These are phyloP conservation scores for Botryotinia calthae DNA, from an alignment of 2,329 filamentous ascomycete species.

Conservation along the genomic window DNA sequence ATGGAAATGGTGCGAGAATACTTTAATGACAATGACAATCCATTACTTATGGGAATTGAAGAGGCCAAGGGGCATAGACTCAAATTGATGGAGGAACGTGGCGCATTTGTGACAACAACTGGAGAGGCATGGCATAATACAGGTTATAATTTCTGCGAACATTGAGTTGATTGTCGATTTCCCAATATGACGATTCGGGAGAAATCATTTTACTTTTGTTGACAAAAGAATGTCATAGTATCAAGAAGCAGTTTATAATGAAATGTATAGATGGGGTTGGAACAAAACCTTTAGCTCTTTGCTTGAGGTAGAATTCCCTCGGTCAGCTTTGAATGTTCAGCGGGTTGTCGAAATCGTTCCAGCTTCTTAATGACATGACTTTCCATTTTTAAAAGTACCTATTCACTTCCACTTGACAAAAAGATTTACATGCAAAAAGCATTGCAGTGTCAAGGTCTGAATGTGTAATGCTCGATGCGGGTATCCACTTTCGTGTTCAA, in stretches of 20 bases:
- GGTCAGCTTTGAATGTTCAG: not conserved
- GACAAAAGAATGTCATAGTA: not conserved
- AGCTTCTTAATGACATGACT: not conserved
- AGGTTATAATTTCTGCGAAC: not conserved
- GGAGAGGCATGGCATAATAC: not conserved
- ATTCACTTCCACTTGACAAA: not conserved
- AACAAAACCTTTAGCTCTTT: not conserved
- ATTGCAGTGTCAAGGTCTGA: fast-evolving
- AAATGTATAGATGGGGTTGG: no score
- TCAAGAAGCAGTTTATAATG: no score
- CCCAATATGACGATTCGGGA: fast-evolving
- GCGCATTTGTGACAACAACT: constrained; percentile 18
- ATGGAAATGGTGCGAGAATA: constrained; percentile 19
- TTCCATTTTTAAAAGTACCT: not conserved
- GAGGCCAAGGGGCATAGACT: constrained; percentile 42
- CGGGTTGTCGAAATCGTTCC: not conserved
- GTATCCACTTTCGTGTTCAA: not conserved
- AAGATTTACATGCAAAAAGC: not conserved
- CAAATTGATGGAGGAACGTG: constrained; percentile 44
- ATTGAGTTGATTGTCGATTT: not conserved
- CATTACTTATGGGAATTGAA: constrained; percentile 39
- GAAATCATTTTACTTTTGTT: not conserved
- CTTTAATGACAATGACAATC: constrained; percentile 23
- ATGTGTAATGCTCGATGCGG: not conserved
- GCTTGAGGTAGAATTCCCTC: not conserved